Percentiles rank a stretch among this genome's conserved stretches.
Evolutionary conservation across 257 asterid species (phyloP).

Genomic region (Anisodus tanguticus): DNA sequence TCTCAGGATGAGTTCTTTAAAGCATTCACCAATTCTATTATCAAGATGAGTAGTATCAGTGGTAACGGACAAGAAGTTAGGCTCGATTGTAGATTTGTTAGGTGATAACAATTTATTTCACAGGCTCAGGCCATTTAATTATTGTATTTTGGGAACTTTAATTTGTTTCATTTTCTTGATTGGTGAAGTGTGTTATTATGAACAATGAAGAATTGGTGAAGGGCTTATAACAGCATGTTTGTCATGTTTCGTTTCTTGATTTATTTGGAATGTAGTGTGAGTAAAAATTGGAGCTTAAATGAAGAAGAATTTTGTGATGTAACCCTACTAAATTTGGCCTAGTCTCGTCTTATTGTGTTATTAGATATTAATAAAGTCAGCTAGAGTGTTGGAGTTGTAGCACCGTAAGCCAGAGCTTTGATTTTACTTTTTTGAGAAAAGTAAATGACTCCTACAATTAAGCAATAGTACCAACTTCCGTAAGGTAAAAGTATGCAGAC

Average conservation of each 20-base stretch:
- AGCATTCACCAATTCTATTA: conserved; percentile 73
- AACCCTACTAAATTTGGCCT: too few relatives aligned
- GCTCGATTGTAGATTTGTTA: conserved; percentile 56
- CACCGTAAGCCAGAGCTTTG: too few relatives aligned
- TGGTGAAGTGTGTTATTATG: neutral
- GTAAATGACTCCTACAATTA: too few relatives aligned
- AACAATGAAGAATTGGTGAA: neutral
- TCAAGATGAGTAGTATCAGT: conserved; percentile 76
- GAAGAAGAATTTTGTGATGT: too few relatives aligned
- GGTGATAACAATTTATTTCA: conserved; percentile 12
- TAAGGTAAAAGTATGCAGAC: neutral
- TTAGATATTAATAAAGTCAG: neutral
- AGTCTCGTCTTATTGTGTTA: too few relatives aligned
- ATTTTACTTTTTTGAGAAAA: too few relatives aligned
- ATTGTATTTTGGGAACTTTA: neutral
- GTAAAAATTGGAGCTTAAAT: too few relatives aligned
- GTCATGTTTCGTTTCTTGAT: neutral
- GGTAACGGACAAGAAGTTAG: conserved; percentile 69
- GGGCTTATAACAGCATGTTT: neutral
- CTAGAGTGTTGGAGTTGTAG: too few relatives aligned
- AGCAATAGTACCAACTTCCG: too few relatives aligned
- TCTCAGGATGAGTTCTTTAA: conserved; percentile 57
- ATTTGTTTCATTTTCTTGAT: neutral
- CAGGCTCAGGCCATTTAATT: neutral
- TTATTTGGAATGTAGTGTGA: neutral